Base-by-base conservation (phyloP, 805 yeast genomes). In the Myxozyma neotropica region DNA sequence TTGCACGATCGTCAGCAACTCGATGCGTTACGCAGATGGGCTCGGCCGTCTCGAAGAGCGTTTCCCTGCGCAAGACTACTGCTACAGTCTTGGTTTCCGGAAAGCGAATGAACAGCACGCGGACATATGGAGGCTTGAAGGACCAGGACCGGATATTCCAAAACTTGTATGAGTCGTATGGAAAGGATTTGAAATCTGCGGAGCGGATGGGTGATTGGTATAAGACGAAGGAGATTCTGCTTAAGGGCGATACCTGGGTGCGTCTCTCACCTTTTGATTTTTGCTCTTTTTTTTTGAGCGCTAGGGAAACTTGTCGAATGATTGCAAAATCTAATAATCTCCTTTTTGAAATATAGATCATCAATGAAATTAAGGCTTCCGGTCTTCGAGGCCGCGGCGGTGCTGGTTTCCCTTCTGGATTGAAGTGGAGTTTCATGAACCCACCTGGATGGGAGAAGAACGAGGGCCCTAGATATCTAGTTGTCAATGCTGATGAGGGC, bases 381-480 rank as follows among this genome's bases (percentile, higher is more conserved):
- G 96, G 96, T 23, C 80, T 89, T 65, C 83, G 96, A 73, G 96
- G 96, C 59, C 84, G 96, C 75, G 96, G 96, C 60, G 96, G 96
- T 71, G 96, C 96, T 47, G 96, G 96, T 17, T 89, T 89, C 80
- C 96, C 96, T 55, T 83, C 91, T 24, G 96, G 96, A 33, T 81
- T 89, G 71, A 89, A 89, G 75, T 89, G 95, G 95, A 87, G 94
- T 24, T 89, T 89, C 73, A 89, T 89, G 96, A 89, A 89, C 76
- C 96, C 96, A 47, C 96, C 96, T 56, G 94, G 94, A 59, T 89
- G 96, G 96, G 95, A 89, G 63, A 89, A 89, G 72, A 89, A 89
- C 75, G 77, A 76, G 15, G 96, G 96, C n/a, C 94, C 96, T 62
- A 82, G 96, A 71, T 67, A 67, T 46, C 80, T 89, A 68, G 95